Conservation (phyloP, 225 moss, liverwort and hornwort genomes). For the Straminergon stramineum region DNA sequence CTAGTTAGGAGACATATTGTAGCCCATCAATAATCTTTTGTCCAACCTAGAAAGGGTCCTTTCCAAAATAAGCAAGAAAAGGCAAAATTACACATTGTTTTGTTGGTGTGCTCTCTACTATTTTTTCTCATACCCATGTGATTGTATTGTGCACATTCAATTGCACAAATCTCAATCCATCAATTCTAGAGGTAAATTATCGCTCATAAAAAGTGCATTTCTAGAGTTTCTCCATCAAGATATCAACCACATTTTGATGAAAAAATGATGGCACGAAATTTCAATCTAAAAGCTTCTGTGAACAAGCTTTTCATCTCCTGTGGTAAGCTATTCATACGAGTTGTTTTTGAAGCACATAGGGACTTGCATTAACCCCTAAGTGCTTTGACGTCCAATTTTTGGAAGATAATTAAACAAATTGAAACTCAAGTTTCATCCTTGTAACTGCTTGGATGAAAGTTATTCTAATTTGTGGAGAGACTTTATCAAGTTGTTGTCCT, state of each 20-base stretch:
- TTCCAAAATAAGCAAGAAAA: not conserved
- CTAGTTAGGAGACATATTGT: not conserved
- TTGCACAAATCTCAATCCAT: too few relatives aligned
- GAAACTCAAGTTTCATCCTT: too few relatives aligned
- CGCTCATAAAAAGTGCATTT: too few relatives aligned
- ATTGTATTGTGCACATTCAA: not conserved
- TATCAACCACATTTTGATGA: too few relatives aligned
- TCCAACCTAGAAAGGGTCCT: too few relatives aligned
- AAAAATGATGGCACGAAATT: too few relatives aligned
- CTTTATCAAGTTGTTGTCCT: too few relatives aligned
- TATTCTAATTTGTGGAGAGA: too few relatives aligned
- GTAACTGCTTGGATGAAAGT: too few relatives aligned
- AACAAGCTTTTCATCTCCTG: not conserved
- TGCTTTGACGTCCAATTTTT: too few relatives aligned
- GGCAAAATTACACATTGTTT: not conserved
- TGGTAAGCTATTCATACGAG: not conserved
- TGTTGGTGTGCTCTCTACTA: not conserved
- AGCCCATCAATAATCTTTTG: not conserved
- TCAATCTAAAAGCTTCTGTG: not conserved
- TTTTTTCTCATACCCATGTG: not conserved
- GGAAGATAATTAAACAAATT: too few relatives aligned
- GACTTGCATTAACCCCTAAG: not conserved
- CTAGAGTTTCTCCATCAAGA: too few relatives aligned
- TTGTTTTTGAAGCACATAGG: not conserved
- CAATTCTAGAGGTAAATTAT: not conserved